Evolutionary conservation across 768 basidiomycete species (phyloP).

Genomic region (Naganishia vishniacii): DNA sequence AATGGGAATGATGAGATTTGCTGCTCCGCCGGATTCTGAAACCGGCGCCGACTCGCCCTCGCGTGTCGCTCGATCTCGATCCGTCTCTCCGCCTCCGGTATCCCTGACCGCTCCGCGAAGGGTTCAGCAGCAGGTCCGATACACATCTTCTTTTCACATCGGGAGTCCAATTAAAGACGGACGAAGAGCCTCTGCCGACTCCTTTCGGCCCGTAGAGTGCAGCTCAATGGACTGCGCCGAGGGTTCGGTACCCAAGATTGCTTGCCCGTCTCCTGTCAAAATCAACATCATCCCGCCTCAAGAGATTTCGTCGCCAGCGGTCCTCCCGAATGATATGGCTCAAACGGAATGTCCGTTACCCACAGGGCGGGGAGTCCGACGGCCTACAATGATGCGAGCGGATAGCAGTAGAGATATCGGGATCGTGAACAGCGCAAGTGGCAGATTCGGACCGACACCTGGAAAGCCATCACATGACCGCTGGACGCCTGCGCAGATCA

Average conservation of each 20-base stretch:
- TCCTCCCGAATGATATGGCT: not conserved
- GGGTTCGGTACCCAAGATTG: not conserved
- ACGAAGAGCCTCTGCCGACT: conserved; percentile 1
- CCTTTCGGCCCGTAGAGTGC: not conserved
- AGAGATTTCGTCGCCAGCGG: not conserved
- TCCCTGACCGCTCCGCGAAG: conserved; percentile 6
- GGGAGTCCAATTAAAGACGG: conserved; percentile 11
- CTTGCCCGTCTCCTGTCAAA: conserved; percentile 2
- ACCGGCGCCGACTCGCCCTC: not conserved
- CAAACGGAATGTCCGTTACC: not conserved
- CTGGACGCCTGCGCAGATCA: not conserved
- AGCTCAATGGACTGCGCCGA: not conserved
- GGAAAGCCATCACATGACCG: not conserved
- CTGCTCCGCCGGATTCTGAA: not conserved
- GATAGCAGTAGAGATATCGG: not conserved
- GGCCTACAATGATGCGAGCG: conserved; percentile 3
- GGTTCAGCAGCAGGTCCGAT: not conserved
- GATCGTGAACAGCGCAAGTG: not conserved
- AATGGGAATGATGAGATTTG: conserved; percentile 18
- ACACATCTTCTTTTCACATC: not conserved
- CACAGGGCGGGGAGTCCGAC: not conserved
- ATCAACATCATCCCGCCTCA: not conserved
- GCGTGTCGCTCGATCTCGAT: not conserved
- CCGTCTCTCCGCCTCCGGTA: conserved; percentile 15
- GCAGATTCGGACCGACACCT: not conserved